Evolutionary conservation across 345 rosid species (phyloP).

Genomic region (Limnanthes douglasii): DNA sequence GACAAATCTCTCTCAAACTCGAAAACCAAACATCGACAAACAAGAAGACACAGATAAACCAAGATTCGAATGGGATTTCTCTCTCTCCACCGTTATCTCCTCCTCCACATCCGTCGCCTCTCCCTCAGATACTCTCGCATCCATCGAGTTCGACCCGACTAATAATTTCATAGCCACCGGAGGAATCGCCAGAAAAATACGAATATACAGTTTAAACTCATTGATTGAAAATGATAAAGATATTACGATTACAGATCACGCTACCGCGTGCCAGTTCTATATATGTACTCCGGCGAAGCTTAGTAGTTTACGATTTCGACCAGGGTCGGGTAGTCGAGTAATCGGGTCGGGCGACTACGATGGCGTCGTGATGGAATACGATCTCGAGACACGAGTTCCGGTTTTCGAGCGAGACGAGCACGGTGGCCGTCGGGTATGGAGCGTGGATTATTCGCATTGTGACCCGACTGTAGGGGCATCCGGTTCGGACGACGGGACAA

Average conservation of each 20-base stretch:
- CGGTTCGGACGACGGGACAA: slow-evolving; percentile 79
- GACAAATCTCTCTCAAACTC: slow-evolving; percentile 6
- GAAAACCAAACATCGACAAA: neutral
- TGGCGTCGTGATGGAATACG: slow-evolving; percentile 79
- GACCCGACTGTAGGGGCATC: slow-evolving; percentile 58
- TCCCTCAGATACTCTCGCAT: slow-evolving; percentile 56
- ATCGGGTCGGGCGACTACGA: slow-evolving; percentile 84
- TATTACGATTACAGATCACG: slow-evolving; percentile 26
- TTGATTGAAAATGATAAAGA: slow-evolving; percentile 20
- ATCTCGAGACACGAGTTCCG: slow-evolving; percentile 42
- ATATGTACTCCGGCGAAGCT: slow-evolving; percentile 90
- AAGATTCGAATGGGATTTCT: slow-evolving; percentile 58
- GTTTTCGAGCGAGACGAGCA: slow-evolving; percentile 87
- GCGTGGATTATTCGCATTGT: slow-evolving; percentile 52
- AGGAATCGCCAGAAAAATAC: slow-evolving; percentile 73
- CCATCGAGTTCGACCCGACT: slow-evolving; percentile 55
- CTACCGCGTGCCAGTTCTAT: slow-evolving; percentile 29
- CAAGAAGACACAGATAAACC: slow-evolving; percentile 10
- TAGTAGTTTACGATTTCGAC: slow-evolving; percentile 66
- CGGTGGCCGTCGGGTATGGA: slow-evolving; percentile 85
- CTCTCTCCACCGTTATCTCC: slow-evolving; percentile 36
- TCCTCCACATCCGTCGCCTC: slow-evolving; percentile 9
- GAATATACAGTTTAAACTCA: slow-evolving; percentile 37
- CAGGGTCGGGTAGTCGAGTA: slow-evolving; percentile 36
- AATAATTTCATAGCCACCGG: slow-evolving; percentile 54